These are phyloP conservation scores for Graphium sp. DNA, from an alignment of 2,329 filamentous ascomycete genomes.

Conservation along the genomic window DNA sequence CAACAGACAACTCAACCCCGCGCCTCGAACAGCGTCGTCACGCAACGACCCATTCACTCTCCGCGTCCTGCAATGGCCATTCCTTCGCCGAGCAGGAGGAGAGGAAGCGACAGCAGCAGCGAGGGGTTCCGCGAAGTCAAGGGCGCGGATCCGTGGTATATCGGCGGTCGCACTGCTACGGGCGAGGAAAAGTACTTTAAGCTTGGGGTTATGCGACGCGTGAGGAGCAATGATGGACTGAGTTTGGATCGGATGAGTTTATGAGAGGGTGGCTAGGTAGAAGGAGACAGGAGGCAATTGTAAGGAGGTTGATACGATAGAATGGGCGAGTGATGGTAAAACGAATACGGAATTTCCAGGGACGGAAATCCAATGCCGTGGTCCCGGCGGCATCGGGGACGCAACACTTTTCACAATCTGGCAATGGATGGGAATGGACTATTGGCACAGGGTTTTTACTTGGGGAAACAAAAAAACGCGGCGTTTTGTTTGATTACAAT, in stretches of 20 bases:
- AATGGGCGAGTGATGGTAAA: not conserved
- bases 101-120: slow-evolving; percentile 59
- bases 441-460: too few relatives aligned
- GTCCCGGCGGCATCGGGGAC: not conserved
- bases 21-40: slow-evolving; percentile 8
- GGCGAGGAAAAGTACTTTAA: slow-evolving; percentile 77
- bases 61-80: slow-evolving; percentile 19
- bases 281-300: not conserved
- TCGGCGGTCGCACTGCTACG: slow-evolving; percentile 56
- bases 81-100: slow-evolving; percentile 22
- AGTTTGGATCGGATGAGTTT: slow-evolving; percentile 62
- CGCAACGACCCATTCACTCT: slow-evolving; percentile 13
- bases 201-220: slow-evolving; percentile 56
- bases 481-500: too few relatives aligned
- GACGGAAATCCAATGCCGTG: not conserved
- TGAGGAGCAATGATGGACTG: slow-evolving; percentile 56
- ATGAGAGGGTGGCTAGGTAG: slow-evolving; percentile 21
- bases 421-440: too few relatives aligned
- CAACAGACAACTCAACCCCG: slow-evolving; percentile 4
- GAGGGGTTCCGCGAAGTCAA: slow-evolving; percentile 61
- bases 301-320: not conserved
- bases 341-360: not conserved
- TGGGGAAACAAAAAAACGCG: too few relatives aligned
- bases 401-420: not conserved
- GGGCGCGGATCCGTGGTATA: slow-evolving; percentile 66